Base-by-base conservation (phyloP, 805 yeast species). In the Teunomyces funiuensis region DNA sequence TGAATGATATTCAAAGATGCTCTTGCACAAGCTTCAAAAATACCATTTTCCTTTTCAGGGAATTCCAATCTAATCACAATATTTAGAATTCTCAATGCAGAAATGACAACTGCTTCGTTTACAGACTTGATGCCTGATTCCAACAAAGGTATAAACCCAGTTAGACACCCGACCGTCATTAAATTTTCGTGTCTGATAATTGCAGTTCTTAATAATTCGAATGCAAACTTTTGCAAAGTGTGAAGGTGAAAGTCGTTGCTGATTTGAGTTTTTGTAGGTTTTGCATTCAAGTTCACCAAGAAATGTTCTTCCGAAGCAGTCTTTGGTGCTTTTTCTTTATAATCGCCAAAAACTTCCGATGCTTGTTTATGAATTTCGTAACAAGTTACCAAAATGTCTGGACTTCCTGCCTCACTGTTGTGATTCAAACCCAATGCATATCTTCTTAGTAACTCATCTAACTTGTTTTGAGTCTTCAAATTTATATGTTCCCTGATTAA, bases 391-490 rank as follows among this genome's bases (percentile, higher is more conserved):
- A 91, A 66, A 34, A 85, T 79, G 14, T 80, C 83, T 17, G 74
- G 70, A 3, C 76, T 60, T 0, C 80, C 65, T 1, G 79, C 65
- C 42, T 82, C 86, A 5, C 66, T 68, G 58, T 91, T 93, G 48
- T 76, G 82, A 50, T 80, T 78, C 42, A 93, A 65, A 22, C 99
- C 99, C n/a, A 79, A 61, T 0, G 95, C 73, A 52, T 83, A 79
- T 46, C 95, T 76, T 58, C 87, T 76, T 49, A 91, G 60, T 29
- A 93, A 66, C 55, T 88, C 96, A 51, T 84, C 88, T 28, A 90
- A 65, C 53, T 86, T 88, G 44, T 77, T 77, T 57, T 85, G 91
- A 14, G 80, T 76, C 56, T 79, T 86, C 46, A 79, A 63, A 7
- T 83, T 77, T 5, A 90, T 71, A 51, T 80, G 77, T 55, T 84